Conservation (phyloP, 2,329 filamentous ascomycete species). For the Xylariales sp. region DNA sequence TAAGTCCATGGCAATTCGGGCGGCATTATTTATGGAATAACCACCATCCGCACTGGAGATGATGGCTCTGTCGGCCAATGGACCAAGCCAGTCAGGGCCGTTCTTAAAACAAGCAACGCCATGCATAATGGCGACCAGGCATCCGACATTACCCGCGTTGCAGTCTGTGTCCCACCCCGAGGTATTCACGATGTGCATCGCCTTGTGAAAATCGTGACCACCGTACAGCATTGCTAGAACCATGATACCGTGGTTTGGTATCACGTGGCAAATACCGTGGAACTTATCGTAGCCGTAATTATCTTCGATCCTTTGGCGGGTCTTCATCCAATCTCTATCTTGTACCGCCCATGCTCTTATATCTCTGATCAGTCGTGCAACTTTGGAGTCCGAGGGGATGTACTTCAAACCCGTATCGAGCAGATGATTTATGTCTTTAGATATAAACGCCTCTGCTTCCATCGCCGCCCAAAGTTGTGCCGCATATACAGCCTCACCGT, state of each 20-base stretch:
- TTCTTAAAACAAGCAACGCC: constrained; percentile 22
- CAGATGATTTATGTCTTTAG: constrained; percentile 25
- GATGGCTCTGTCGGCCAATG: constrained; percentile 27
- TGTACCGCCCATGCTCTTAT: constrained; percentile 22
- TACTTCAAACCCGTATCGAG: constrained; percentile 23
- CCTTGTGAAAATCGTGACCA: constrained; percentile 23
- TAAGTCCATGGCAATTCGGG: constrained; percentile 24
- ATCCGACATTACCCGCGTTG: constrained; percentile 31
- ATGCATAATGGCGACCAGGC: constrained; percentile 29
- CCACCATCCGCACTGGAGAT: constrained; percentile 31
- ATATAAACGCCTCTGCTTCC: constrained; percentile 31
- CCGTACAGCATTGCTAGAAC: constrained; percentile 26
- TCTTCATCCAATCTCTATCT: constrained; percentile 25
- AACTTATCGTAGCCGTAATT: constrained; percentile 27
- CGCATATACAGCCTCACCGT: constrained; percentile 31
- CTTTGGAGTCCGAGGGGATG: constrained; percentile 21
- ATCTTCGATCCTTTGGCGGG: constrained; percentile 28
- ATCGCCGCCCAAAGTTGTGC: constrained; percentile 33
- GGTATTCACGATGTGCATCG: constrained; percentile 31
- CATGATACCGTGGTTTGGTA: constrained; percentile 30
- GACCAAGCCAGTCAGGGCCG: constrained; percentile 26
- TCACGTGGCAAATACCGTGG: constrained; percentile 24
- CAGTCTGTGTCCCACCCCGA: constrained; percentile 34
- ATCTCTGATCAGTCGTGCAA: constrained; percentile 21
- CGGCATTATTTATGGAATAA: constrained; percentile 31